These are phyloP conservation scores for Bjerkandera adusta DNA, from an alignment of 1,284 basidiomycete genomes.

Conservation along the genomic window DNA sequence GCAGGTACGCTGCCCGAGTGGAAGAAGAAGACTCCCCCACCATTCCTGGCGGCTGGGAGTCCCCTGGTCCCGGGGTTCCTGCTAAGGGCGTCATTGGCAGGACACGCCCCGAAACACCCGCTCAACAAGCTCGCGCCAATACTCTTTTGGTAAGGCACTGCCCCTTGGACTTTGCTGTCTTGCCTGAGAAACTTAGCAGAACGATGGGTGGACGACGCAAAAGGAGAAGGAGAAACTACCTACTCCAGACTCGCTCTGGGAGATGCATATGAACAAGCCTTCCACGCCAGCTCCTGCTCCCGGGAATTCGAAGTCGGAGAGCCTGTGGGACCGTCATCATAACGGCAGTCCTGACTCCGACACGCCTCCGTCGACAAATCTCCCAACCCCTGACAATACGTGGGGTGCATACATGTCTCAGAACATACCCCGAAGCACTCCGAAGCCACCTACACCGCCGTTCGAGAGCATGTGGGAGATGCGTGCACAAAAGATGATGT, in stretches of 20 bases:
- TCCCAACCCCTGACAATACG: slow-evolving; percentile 8
- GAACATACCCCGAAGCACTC: neutral
- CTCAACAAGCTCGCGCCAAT: too few species aligned
- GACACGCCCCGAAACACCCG: slow-evolving; percentile 4
- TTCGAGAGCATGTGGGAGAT: slow-evolving; percentile 5
- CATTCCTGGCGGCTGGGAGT: slow-evolving; percentile 10
- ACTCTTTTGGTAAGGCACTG: too few species aligned
- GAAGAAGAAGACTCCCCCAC: slow-evolving; percentile 4
- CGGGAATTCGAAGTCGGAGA: neutral
- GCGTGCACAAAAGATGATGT: neutral
- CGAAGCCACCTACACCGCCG: slow-evolving; percentile 1
- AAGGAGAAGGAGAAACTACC: neutral
- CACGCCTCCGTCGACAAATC: neutral
- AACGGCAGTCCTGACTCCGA: neutral
- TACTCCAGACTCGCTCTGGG: slow-evolving; percentile 14
- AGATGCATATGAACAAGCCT: slow-evolving; percentile 4
- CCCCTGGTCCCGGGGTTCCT: neutral
- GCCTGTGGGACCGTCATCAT: neutral
- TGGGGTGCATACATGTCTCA: too few species aligned
- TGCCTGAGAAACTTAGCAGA: too few species aligned
- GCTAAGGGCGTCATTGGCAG: slow-evolving; percentile 2
- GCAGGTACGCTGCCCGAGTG: neutral
- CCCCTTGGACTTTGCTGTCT: neutral
- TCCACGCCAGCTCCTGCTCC: neutral
- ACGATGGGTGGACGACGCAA: neutral